Conservation (phyloP, 352 stramenopile species). For the Plasmopara muralis region DNA sequence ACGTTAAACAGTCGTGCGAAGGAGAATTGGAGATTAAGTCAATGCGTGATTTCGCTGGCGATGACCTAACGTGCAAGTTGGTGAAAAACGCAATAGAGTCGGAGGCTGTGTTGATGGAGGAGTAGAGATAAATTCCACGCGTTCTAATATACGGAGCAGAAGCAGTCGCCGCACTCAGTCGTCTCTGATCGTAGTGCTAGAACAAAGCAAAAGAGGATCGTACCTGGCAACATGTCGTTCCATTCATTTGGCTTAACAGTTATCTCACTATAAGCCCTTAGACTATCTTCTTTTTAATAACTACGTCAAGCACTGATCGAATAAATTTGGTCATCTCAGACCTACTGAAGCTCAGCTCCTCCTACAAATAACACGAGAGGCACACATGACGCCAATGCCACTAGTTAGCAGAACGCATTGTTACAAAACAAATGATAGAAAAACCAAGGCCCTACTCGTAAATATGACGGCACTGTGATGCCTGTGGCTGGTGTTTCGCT, state of each 20-base stretch:
- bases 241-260: too few species aligned
- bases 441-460: slow-evolving; percentile 59
- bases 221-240: too few species aligned
- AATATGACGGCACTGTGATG: slow-evolving; percentile 62
- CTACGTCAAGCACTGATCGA: slow-evolving; percentile 69
- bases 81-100: slow-evolving; percentile 6
- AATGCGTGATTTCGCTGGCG: background rate
- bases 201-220: too few species aligned
- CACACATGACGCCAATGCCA: background rate
- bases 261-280: background rate
- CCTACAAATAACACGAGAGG: slow-evolving; percentile 22
- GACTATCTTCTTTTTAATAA: slow-evolving; percentile 68
- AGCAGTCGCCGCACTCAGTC: too few species aligned
- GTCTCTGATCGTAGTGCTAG: too few species aligned
- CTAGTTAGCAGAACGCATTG: background rate
- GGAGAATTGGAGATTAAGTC: background rate
- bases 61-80: background rate
- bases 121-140: too few species aligned
- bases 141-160: too few species aligned
- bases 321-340: slow-evolving; percentile 82
- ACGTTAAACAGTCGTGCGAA: background rate
- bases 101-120: slow-evolving; percentile 15
- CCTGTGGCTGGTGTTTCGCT: slow-evolving; percentile 46
- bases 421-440: background rate
- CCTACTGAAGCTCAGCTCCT: slow-evolving; percentile 77